Percentiles rank a stretch among this genome's conserved stretches.
Conservation (phyloP, 805 yeast genomes). For the Wickerhamiella azymoides region DNA sequence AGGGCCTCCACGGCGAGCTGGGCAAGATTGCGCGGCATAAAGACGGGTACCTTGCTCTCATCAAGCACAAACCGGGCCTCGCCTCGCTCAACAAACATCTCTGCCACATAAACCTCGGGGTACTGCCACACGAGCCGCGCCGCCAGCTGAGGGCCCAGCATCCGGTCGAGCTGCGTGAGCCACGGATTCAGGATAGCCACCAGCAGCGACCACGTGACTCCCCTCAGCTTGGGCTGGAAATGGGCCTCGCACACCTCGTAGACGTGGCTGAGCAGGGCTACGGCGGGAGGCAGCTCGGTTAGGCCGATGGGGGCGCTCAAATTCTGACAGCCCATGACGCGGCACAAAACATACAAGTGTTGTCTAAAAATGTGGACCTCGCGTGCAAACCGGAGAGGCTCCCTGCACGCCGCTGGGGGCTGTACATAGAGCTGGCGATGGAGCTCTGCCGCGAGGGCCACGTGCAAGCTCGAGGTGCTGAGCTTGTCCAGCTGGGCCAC, state of each 20-base stretch:
- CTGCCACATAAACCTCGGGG: constrained; percentile 11
- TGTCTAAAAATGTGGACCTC: not conserved
- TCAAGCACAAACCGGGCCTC: not conserved
- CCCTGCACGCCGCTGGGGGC: not conserved
- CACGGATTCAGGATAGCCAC: constrained; percentile 12
- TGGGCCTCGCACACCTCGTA: constrained; percentile 2
- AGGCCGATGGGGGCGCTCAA: constrained; percentile 6
- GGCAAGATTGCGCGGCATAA: constrained; percentile 11
- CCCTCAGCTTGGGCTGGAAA: constrained; percentile 1
- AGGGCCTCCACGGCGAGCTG: constrained; percentile 6
- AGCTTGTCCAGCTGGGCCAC: constrained; percentile 4
- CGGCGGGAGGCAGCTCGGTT: constrained; percentile 8
- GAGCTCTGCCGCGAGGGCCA: constrained; percentile 11
- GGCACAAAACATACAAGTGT: constrained; percentile 8
- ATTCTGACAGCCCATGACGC: constrained; percentile 15
- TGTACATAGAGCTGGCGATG: constrained; percentile 1
- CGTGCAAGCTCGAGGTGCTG: not conserved
- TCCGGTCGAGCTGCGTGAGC: constrained; percentile 14
- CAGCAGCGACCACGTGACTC: constrained; percentile 12
- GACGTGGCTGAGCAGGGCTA: constrained; percentile 10
- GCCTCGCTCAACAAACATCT: constrained; percentile 10
- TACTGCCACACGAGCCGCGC: not conserved
- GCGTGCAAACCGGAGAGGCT: not conserved
- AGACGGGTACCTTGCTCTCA: constrained; percentile 5
- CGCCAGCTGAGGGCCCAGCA: constrained; percentile 10